A percentile compares a stretch with the other conserved stretches of the same genome.
Conservation (phyloP, 768 basidiomycete genomes). For the Inosperma sp. region DNA sequence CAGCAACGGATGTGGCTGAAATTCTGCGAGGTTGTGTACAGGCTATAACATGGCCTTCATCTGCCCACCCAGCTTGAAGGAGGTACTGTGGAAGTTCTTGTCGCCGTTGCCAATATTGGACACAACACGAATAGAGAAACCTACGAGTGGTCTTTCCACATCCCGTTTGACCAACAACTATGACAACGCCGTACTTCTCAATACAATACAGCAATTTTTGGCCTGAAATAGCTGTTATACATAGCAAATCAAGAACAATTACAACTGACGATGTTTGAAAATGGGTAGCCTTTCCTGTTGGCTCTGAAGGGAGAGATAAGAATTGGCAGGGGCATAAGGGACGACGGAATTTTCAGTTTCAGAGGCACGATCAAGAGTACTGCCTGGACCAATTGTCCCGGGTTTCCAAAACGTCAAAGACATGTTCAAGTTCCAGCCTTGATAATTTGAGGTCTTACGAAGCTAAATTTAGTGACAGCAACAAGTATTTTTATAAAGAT, state of each 20-base stretch:
- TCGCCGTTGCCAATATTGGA: slow-evolving; percentile 17
- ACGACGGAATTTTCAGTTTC: slow-evolving; percentile 72
- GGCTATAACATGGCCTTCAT: slow-evolving; percentile 76
- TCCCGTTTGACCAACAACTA: slow-evolving; percentile 93
- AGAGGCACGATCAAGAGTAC: slow-evolving; percentile 77
- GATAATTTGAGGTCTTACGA: no score
- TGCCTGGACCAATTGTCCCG: slow-evolving; percentile 79
- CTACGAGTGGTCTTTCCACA: slow-evolving; percentile 97
- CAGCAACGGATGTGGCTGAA: slow-evolving; percentile 91
- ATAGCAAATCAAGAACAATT: not conserved
- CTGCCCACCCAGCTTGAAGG: slow-evolving; percentile 89
- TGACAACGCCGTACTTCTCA: slow-evolving; percentile 77
- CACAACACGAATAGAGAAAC: slow-evolving; percentile 27
- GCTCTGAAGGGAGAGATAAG: slow-evolving; percentile 58
- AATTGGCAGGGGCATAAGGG: slow-evolving; percentile 54
- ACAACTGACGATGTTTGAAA: slow-evolving; percentile 71
- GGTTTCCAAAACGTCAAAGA: slow-evolving; percentile 86
- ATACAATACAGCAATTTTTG: slow-evolving; percentile 77
- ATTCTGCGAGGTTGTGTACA: slow-evolving; percentile 93
- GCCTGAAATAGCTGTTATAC: slow-evolving; percentile 38
- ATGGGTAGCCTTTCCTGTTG: slow-evolving; percentile 87
- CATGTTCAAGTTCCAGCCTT: slow-evolving; percentile 34
- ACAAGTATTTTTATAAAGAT: no score
- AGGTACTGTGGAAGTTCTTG: slow-evolving; percentile 94
- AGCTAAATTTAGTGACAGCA: no score